Conservation (phyloP, 176 grass and related monocot species). For the Metroxylon sagu region DNA sequence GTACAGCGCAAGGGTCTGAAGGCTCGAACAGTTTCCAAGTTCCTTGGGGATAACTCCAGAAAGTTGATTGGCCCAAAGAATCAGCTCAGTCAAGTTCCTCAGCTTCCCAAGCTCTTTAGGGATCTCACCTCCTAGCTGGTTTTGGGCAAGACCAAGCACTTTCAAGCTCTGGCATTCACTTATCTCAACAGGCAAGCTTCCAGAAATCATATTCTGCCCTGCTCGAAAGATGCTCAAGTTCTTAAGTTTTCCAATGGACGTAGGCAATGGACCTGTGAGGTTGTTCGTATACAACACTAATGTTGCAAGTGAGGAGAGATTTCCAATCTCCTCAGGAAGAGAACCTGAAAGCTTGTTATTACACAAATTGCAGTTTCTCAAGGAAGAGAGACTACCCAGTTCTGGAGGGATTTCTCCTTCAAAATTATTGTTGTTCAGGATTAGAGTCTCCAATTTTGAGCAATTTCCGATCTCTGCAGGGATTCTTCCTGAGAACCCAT, state of each 20-base stretch:
- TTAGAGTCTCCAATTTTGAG: conserved; percentile 39
- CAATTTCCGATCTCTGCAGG: conserved; percentile 60
- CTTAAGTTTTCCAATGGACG: conserved; percentile 60
- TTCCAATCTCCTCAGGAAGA: conserved; percentile 72
- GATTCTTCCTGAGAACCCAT: conserved; percentile 57
- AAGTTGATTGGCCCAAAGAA: conserved; percentile 79
- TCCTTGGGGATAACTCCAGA: conserved; percentile 63
- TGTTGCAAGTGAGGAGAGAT: conserved; percentile 58
- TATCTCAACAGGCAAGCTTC: conserved; percentile 75
- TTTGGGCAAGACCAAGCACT: conserved; percentile 90
- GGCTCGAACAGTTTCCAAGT: conserved; percentile 71
- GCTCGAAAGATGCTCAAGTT: conserved; percentile 60
- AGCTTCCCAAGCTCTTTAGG: conserved; percentile 71
- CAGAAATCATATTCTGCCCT: conserved; percentile 84
- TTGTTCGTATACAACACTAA: conserved; percentile 90
- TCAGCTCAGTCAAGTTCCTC: conserved; percentile 55
- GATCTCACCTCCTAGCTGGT: conserved; percentile 53
- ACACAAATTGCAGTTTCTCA: conserved; percentile 63
- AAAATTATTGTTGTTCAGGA: conserved; percentile 71
- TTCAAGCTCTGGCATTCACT: conserved; percentile 50
- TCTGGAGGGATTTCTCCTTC: conserved; percentile 45
- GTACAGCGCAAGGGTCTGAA: conserved; percentile 66
- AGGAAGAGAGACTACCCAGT: conserved; percentile 49
- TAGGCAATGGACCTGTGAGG: conserved; percentile 65
- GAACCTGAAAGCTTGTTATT: conserved; percentile 73